Percentiles rank a stretch among this genome's conserved stretches.
phyloP scores from a whole-genome alignment of 163 green algal species.

The Scenedesmus sp. region DNA sequence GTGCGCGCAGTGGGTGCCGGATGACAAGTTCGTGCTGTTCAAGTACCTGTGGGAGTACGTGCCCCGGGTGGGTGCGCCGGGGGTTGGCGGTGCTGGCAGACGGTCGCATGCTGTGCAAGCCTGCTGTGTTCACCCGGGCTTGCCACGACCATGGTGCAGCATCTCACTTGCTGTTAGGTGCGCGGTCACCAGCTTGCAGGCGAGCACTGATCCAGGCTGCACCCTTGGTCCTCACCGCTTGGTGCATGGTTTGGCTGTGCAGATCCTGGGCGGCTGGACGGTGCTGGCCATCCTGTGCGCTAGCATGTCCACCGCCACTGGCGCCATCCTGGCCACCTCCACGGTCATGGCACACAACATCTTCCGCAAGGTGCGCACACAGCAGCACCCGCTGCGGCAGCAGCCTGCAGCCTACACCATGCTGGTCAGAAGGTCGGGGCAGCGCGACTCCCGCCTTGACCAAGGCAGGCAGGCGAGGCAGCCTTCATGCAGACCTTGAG shows the following conservation, averaged over 20 bases:
- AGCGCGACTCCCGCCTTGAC: too few species aligned
- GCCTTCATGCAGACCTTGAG: too few species aligned
- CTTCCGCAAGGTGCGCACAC: conserved; percentile 45
- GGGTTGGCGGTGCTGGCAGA: background rate
- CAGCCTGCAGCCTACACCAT: too few species aligned
- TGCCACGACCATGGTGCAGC: too few species aligned
- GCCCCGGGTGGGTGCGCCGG: conserved; percentile 20
- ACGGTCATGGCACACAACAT: conserved; percentile 72
- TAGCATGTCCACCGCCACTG: conserved; percentile 65
- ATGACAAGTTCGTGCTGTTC: conserved; percentile 58
- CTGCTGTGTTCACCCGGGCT: too few species aligned
- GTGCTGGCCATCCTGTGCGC: conserved; percentile 68
- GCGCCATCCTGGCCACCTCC: conserved; percentile 66
- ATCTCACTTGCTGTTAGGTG: too few species aligned
- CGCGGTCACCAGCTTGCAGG: too few species aligned
- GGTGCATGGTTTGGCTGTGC: background rate
- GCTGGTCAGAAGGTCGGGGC: too few species aligned
- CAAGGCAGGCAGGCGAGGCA: too few species aligned
- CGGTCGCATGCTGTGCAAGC: background rate
- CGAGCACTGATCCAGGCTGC: too few species aligned
- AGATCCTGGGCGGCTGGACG: conserved; percentile 62
- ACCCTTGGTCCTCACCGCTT: background rate
- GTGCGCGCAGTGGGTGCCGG: conserved; percentile 64
- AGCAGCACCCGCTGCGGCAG: background rate
- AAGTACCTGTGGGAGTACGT: conserved; percentile 59